Evolutionary conservation across 106 monocot genomes (phyloP).

Genomic region (Dioscorea dumetorum): DNA sequence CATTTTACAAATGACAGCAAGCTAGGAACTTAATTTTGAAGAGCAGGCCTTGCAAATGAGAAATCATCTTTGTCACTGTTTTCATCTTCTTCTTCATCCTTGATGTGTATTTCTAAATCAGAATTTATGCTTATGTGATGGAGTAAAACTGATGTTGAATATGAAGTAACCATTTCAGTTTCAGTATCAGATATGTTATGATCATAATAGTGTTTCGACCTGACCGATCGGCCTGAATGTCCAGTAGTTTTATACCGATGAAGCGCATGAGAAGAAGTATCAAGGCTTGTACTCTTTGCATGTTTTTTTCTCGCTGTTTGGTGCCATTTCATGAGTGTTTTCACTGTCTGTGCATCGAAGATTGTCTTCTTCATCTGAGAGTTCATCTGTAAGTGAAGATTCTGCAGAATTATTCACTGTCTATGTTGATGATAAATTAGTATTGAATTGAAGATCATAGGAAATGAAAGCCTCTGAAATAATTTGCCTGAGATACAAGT

Average conservation of each 20-base stretch:
- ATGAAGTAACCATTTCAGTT: background rate
- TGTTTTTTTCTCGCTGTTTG: conserved; percentile 33
- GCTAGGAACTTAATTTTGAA: no score
- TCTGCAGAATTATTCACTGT: background rate
- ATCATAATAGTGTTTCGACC: conserved; percentile 6
- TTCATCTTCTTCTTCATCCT: background rate
- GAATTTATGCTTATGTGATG: no score
- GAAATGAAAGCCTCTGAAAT: background rate
- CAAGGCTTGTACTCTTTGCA: background rate
- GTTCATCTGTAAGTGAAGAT: conserved; percentile 44
- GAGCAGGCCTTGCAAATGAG: conserved; percentile 2
- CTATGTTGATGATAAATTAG: background rate
- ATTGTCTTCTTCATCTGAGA: conserved; percentile 71
- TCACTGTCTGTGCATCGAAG: conserved; percentile 61
- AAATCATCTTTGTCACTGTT: background rate
- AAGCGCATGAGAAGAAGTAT: conserved; percentile 8
- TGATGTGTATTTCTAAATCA: no score
- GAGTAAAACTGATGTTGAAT: background rate
- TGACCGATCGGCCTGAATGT: background rate
- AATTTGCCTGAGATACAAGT: conserved; percentile 64
- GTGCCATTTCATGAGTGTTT: conserved; percentile 63
- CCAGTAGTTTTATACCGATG: conserved; percentile 15
- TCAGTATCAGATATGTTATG: conserved; percentile 9
- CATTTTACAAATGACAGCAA: no score
- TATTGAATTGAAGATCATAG: background rate